Evolutionary conservation across 208 protist genomes (phyloP), one percentile per base, ranked within the genome.

Genomic region (Acanthamoeba culbertsoni): DNA sequence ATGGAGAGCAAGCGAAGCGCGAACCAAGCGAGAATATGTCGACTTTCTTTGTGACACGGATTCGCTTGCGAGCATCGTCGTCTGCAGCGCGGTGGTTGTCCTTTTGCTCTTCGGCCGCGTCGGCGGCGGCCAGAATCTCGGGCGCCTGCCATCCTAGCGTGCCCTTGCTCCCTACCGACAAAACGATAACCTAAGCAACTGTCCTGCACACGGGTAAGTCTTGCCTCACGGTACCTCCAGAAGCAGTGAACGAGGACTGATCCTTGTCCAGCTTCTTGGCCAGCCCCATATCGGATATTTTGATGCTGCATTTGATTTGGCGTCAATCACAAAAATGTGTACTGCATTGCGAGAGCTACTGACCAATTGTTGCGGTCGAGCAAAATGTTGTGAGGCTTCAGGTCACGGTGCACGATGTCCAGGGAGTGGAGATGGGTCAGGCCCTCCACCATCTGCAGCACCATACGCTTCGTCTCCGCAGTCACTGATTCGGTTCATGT

Each of bases 281-380:
- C 33, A 95, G 35, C 8, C 93, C 93, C 93, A 95, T 95, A 48
- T 95, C 93, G 37, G 91, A 94, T 6, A 95, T 91, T 59, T 95
- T 95, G 42, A 86, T 43, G 46, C 77, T 73, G 43, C 26, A 42
- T n/a, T 86, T n/a, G n/a, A n/a, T n/a, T n/a, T n/a, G n/a, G n/a
- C n/a, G n/a, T n/a, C n/a, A n/a, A n/a, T n/a, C n/a, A 14, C n/a
- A 82, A 82, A 45, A 53, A 48, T 62, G 16, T 62, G 23, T 16
- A 26, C 28, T 7, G 3, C 2, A 33, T 33, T 10, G 10, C 12
- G 43, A 26, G 37, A 51, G 40, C 6, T 14, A 31, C 20, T 14
- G 37, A 82, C 71, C 71, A 82, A 28, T 82, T 82, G 71, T 53
- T 51, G 10, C 71, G 6, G 43, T 92, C 53, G 8, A 95, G 18